These are phyloP conservation scores for Teratosphaeria destructans DNA, from an alignment of 2,329 filamentous ascomycete species.

Conservation along the genomic window DNA sequence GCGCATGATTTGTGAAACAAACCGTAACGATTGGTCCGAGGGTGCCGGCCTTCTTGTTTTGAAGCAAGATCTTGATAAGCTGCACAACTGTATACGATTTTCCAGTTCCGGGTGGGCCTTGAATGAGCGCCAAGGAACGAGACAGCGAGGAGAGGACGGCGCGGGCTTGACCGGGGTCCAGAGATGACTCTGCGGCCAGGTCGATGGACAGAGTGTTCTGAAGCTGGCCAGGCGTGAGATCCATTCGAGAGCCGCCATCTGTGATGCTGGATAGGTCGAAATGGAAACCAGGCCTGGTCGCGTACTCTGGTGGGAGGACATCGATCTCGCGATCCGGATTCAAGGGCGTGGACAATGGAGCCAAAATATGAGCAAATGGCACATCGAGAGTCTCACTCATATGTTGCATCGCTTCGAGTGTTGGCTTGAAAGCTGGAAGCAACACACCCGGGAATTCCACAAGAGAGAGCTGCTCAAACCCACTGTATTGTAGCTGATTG, in stretches of 20 bases:
- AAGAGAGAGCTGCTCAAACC: slow-evolving; percentile 22
- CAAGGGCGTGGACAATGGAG: slow-evolving; percentile 9
- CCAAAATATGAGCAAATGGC: slow-evolving; percentile 23
- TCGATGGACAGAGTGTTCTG: slow-evolving; percentile 7
- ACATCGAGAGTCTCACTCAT: slow-evolving; percentile 30
- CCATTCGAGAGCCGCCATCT: slow-evolving; percentile 7
- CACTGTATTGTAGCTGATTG: not conserved
- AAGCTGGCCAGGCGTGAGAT: not conserved
- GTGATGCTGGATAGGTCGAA: slow-evolving; percentile 34
- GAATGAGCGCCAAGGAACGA: slow-evolving; percentile 49
- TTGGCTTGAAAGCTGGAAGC: slow-evolving; percentile 48
- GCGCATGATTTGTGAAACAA: slow-evolving; percentile 44
- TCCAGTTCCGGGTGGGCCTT: slow-evolving; percentile 62
- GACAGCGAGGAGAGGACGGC: slow-evolving; percentile 46
- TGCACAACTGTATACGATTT: slow-evolving; percentile 53
- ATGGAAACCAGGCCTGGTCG: slow-evolving; percentile 37
- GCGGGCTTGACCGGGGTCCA: slow-evolving; percentile 42
- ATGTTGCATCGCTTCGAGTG: slow-evolving; percentile 44
- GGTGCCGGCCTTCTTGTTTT: slow-evolving; percentile 25
- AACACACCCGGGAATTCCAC: slow-evolving; percentile 55
- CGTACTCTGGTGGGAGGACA: slow-evolving; percentile 43
- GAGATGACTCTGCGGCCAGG: slow-evolving; percentile 29
- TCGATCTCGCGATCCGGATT: slow-evolving; percentile 10
- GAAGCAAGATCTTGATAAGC: slow-evolving; percentile 47
- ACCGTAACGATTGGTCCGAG: slow-evolving; percentile 19